phyloP scores from a whole-genome alignment of 805 yeast species.

The Wickerhamiella nectarea region DNA sequence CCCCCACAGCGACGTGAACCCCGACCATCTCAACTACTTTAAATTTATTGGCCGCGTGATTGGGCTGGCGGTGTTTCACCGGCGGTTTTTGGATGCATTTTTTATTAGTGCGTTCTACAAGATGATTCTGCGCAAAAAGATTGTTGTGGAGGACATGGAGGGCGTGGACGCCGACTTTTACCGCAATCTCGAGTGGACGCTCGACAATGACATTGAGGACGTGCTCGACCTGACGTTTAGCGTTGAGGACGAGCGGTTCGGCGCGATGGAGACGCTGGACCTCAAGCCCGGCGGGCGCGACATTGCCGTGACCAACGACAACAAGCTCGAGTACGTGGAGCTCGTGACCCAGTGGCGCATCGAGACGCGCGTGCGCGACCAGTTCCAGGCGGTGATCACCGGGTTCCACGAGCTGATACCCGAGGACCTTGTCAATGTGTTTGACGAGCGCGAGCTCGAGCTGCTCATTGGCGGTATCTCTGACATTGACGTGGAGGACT shows the following conservation, averaged over 20 bases:
- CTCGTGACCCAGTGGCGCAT: constrained; percentile 93
- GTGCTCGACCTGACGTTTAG: constrained; percentile 79
- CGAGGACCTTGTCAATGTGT: constrained; percentile 88
- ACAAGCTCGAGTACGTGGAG: constrained; percentile 91
- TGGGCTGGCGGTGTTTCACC: constrained; percentile 95
- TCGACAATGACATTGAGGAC: constrained; percentile 86
- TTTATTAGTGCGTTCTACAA: constrained; percentile 96
- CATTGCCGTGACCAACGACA: constrained; percentile 86
- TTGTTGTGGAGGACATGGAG: constrained; percentile 92
- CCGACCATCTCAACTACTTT: constrained; percentile 95
- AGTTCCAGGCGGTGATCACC: constrained; percentile 88
- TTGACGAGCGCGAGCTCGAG: constrained; percentile 95
- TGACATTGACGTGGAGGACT: constrained; percentile 94
- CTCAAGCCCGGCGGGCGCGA: constrained; percentile 79
- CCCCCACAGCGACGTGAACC: constrained; percentile 92
- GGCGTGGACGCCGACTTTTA: constrained; percentile 97
- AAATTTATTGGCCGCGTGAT: constrained; percentile 97
- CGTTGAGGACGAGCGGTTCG: constrained; percentile 80
- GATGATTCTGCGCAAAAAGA: constrained; percentile 92
- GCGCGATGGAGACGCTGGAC: constrained; percentile 79
- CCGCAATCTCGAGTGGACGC: constrained; percentile 87
- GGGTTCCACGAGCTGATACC: constrained; percentile 97
- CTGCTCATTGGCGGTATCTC: constrained; percentile 95
- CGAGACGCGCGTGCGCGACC: constrained; percentile 83
- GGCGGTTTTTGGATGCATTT: constrained; percentile 95